Base-by-base conservation (phyloP, 139 green algal genomes). In the Micractinium conductrix region DNA sequence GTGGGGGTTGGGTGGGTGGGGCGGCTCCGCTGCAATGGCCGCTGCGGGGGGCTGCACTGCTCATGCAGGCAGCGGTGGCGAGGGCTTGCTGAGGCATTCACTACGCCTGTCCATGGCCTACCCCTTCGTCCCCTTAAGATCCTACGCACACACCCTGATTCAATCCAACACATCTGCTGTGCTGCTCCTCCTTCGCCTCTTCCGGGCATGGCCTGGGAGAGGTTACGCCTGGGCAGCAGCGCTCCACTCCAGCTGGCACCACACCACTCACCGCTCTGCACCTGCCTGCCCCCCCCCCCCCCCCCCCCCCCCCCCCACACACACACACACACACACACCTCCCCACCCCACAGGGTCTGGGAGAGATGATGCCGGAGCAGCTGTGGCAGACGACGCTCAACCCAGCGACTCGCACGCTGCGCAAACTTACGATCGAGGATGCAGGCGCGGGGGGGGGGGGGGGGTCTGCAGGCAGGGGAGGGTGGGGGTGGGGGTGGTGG, bases 291-390 rank as follows among this genome's bases (percentile, higher is more conserved):
- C n/a, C n/a, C n/a, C n/a, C n/a, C n/a, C n/a, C n/a, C n/a, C n/a
- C n/a, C n/a, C n/a, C n/a, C n/a, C n/a, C n/a, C n/a, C n/a, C n/a
- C n/a, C n/a, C n/a, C n/a, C n/a, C n/a, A n/a, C n/a, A n/a, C n/a
- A n/a, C n/a, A n/a, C n/a, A n/a, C n/a, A n/a, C n/a, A n/a, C n/a
- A n/a, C n/a, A n/a, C n/a, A n/a, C n/a, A n/a, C n/a, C n/a, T n/a
- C n/a, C n/a, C n/a, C n/a, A n/a, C n/a, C n/a, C n/a, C n/a, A 70
- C 84, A 92, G 86, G 93, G 97, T 24, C 89, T 99, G 71, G 97
- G 97, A 6, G 97, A 99, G 92, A 99, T 99, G 97, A 99, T 99
- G 97, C 96, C 97, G 19, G 85, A 97, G 87, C 96, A 99, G 93
- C 94, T 99, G 55, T 99, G 97, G 97, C 76, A 92, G 16, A 99